Evolutionary conservation across 257 asterid genomes (phyloP).

Genomic region (Fraxinus anomala): DNA sequence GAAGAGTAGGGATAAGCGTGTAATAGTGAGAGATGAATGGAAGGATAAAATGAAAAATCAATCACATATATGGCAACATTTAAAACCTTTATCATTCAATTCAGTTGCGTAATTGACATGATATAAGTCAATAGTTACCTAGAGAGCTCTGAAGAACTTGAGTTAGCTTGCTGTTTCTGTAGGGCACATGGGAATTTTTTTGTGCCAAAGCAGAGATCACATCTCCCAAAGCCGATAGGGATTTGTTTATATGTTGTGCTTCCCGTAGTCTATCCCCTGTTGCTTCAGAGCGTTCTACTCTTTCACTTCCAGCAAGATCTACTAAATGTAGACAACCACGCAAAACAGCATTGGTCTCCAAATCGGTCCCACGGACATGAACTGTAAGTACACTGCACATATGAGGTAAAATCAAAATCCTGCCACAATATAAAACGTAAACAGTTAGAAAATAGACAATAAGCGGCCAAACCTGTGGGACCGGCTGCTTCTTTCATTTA

Average conservation of each 20-base stretch:
- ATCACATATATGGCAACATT: constrained; percentile 13
- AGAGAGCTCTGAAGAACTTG: constrained; percentile 97
- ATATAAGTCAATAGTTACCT: constrained; percentile 48
- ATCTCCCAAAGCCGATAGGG: constrained; percentile 95
- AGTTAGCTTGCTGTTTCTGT: constrained; percentile 91
- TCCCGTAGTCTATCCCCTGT: constrained; percentile 92
- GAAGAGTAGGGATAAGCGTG: background rate
- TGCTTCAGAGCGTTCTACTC: constrained; percentile 92
- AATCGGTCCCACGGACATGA: constrained; percentile 85
- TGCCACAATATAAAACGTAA: constrained; percentile 21
- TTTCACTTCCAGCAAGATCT: constrained; percentile 99
- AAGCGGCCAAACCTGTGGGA: constrained; percentile 71
- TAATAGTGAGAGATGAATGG: background rate
- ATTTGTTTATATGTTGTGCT: constrained; percentile 95
- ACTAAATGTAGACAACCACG: constrained; percentile 96
- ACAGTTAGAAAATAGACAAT: background rate
- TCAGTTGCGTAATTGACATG: constrained; percentile 5
- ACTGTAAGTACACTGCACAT: constrained; percentile 79
- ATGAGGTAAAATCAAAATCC: constrained; percentile 26
- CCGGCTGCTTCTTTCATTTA: constrained; percentile 94
- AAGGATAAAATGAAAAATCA: constrained; percentile 9
- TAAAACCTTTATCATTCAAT: constrained; percentile 9
- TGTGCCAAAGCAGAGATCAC: constrained; percentile 93
- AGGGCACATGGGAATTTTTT: constrained; percentile 88
- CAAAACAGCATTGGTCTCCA: constrained; percentile 72